Evolutionary conservation across 108 stramenopile species (phyloP), one percentile per base, ranked within the genome.

Genomic region (Cyclotella atomus): DNA sequence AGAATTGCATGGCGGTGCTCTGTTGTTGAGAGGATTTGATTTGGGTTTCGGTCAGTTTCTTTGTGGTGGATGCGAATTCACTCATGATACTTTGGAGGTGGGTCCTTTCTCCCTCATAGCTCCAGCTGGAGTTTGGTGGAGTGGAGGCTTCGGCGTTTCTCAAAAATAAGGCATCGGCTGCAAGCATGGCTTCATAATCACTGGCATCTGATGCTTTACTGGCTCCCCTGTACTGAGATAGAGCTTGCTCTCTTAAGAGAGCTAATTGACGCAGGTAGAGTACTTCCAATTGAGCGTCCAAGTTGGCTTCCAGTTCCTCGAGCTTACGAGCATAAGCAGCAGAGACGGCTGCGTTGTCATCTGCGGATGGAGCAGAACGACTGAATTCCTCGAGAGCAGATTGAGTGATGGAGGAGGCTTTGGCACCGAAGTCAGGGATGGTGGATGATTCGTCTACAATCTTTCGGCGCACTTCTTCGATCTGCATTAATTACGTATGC

Each of bases 141-240:
- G 94, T 97, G 66, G 91, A 73, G 1, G 73, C 89, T 61, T 96
- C 93, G 35, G 98, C 98, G 20, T 77, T 88, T 24, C 81, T 81
- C 5, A 85, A 68, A 81, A 97, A 98, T 46, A 75, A 80, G n/a
- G 85, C 84, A 71, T 97, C 98, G 35, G 97, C 96, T 20, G 86
- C 89, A 19, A 93, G 79, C 96, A 98, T 97, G 73, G 97, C 96
- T 77, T 98, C 95, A 81, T 95, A 98, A 63, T 98, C 96, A 53
- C 85, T 89, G 6, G 90, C 76, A 64, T 93, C 92, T 33, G 91
- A 82, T 9, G 90, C 85, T 35, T 88, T 87, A 19, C 90, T 69
- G 14, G 89, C 80, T 16, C 91, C 76, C 61, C 91, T 87, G 84
- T 93, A 98, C 54, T 81, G 75, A 68, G 92, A 82, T 8, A 98